Evolutionary conservation across 2,329 filamentous ascomycete species (phyloP), one percentile per base, ranked within the genome.

Genomic region (Nemania diffusa): DNA sequence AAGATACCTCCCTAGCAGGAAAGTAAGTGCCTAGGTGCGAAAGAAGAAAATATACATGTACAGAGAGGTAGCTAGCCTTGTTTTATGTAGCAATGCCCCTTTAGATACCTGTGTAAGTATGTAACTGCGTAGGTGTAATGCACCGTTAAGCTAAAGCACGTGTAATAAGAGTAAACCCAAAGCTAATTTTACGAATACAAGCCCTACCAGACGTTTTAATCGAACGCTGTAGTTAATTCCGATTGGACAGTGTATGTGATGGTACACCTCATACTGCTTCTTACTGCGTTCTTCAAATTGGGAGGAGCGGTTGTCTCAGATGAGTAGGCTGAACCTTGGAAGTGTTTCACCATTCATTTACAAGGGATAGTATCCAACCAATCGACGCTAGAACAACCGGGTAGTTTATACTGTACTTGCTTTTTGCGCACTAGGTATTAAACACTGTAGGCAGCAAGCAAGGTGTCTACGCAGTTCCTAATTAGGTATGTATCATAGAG

Each of bases 111-210:
- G 37, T 13, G 37, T 15, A 20, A n/a, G 40, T n/a, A 44, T 20
- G 40, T n/a, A 24, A 9, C 29, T 32, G n/a, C n/a, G n/a, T n/a
- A n/a, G n/a, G n/a, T n/a, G 9, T 32, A 32, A 32, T 5, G 29
- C 9, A 32, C 57, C 44, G 44, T 48, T 40, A 50, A n/a, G 57
- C 57, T 59, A 59, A 50, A 48, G 44, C 57, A 59, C 57, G 57
- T 59, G 57, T 42, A 44, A 57, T 29, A 24, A n/a, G 11, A 53
- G 22, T 52, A 9, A 20, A 34, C 17, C 29, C 27, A 11, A 13
- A 50, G 15, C 17, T 5, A 15, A n/a, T n/a, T n/a, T n/a, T n/a
- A n/a, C n/a, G n/a, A n/a, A n/a, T n/a, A n/a, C n/a, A n/a, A n/a
- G n/a, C n/a, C n/a, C n/a, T n/a, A n/a, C n/a, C n/a, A n/a, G n/a